Evolutionary conservation across 495 filamentous ascomycete species (phyloP).

Genomic region (Parmelia sp.): DNA sequence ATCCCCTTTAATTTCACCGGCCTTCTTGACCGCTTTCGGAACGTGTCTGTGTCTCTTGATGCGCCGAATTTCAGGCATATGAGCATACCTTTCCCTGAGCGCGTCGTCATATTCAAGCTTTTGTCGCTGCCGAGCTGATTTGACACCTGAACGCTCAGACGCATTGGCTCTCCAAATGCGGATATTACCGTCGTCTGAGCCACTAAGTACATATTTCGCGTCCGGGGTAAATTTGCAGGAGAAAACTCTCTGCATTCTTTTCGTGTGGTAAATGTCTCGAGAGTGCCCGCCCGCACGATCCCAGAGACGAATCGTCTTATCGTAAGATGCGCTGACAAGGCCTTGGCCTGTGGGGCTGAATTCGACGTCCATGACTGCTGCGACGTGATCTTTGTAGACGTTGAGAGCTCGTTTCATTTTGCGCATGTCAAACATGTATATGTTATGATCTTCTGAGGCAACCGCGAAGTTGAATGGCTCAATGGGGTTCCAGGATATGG

Average conservation of each 20-base stretch:
- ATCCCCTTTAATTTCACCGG: slow-evolving; percentile 88
- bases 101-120: slow-evolving; percentile 90
- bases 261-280: slow-evolving; percentile 92
- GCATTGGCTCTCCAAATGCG: slow-evolving; percentile 87
- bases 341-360: slow-evolving; percentile 94
- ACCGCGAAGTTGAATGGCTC: slow-evolving; percentile 88
- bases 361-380: slow-evolving; percentile 94
- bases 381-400: slow-evolving; percentile 91
- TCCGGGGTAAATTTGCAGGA: slow-evolving; percentile 78
- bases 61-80: slow-evolving; percentile 92
- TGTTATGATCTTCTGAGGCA: slow-evolving; percentile 69
- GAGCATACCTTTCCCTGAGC: slow-evolving; percentile 73
- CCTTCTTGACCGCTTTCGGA: slow-evolving; percentile 95
- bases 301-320: slow-evolving; percentile 75
- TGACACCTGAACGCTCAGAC: slow-evolving; percentile 77
- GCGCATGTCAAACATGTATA: slow-evolving; percentile 81
- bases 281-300: slow-evolving; percentile 73
- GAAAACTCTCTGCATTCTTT: slow-evolving; percentile 97
- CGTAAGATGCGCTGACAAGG: slow-evolving; percentile 85
- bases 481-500: slow-evolving; percentile 91
- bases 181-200: slow-evolving; percentile 89
- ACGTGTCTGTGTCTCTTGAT: slow-evolving; percentile 88
- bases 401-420: slow-evolving; percentile 78
- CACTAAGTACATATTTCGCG: slow-evolving; percentile 76
- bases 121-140: slow-evolving; percentile 72